Evolutionary conservation across 202 grass and related monocot species (phyloP).

Genomic region (Hordeum pubiflorum): DNA sequence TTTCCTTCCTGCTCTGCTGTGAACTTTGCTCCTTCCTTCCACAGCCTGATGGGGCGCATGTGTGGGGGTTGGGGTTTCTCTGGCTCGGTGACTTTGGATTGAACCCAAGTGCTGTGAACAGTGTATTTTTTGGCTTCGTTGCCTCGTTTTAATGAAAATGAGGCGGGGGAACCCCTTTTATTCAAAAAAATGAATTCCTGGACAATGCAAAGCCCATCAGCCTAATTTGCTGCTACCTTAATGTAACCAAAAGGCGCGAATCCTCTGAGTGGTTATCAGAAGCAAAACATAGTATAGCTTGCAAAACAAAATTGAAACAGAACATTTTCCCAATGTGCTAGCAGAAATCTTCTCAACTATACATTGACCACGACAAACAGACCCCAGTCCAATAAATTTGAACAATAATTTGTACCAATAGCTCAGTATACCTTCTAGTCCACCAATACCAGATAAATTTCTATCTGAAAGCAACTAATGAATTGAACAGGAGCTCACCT

Average conservation of each 20-base stretch:
- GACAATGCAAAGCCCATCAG: neutral
- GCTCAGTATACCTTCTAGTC: neutral
- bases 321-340: neutral
- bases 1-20: too few species aligned
- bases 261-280: neutral
- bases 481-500: constrained; percentile 35
- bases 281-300: neutral
- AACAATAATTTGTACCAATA: neutral
- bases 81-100: too few species aligned
- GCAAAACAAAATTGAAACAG: neutral
- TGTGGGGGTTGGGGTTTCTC: too few species aligned
- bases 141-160: too few species aligned
- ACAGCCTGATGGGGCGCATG: too few species aligned
- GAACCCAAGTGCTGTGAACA: too few species aligned
- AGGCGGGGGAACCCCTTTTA: too few species aligned
- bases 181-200: too few species aligned
- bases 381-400: neutral
- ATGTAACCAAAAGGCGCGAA: neutral
- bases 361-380: neutral
- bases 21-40: too few species aligned
- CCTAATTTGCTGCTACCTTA: neutral
- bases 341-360: neutral
- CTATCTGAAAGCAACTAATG: neutral
- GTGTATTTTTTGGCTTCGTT: too few species aligned
- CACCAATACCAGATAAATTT: neutral